phyloP scores from a whole-genome alignment of 768 basidiomycete genomes.

The Sarcomyxa edulis region DNA sequence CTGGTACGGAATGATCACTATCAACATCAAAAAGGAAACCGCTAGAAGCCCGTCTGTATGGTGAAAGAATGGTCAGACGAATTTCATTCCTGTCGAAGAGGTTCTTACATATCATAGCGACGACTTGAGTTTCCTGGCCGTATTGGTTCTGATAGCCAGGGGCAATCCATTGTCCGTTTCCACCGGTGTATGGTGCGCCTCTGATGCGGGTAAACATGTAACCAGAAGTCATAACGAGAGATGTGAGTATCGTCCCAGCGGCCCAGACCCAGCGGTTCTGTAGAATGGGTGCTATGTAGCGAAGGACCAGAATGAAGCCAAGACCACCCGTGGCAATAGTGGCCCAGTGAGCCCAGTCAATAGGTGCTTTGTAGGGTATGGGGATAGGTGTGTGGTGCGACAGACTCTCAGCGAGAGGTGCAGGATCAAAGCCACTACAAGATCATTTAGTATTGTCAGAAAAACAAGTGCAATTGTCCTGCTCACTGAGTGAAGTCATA shows the following conservation, averaged over 20 bases:
- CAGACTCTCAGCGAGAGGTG: constrained; percentile 70
- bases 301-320: constrained; percentile 43
- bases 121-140: constrained; percentile 89
- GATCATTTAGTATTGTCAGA: not conserved
- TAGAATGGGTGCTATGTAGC: constrained; percentile 61
- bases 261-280: constrained; percentile 80
- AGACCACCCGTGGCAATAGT: constrained; percentile 41
- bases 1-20: constrained; percentile 75
- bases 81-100: constrained; percentile 1
- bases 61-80: constrained; percentile 7
- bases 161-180: constrained; percentile 76
- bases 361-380: constrained; percentile 79
- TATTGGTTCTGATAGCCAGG: constrained; percentile 85
- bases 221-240: constrained; percentile 85
- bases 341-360: constrained; percentile 60
- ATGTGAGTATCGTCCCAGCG: constrained; percentile 43
- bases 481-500: constrained; percentile 78
- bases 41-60: constrained; percentile 78
- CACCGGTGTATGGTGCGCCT: constrained; percentile 60
- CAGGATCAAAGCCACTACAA: constrained; percentile 77
- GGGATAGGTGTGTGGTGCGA: constrained; percentile 69
- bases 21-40: constrained; percentile 74
- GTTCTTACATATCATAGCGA: constrained; percentile 76
- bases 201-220: constrained; percentile 98
- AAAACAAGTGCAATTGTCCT: not conserved